These are phyloP conservation scores for Lactarius quietus DNA, from an alignment of 768 basidiomycete species.

Conservation along the genomic window DNA sequence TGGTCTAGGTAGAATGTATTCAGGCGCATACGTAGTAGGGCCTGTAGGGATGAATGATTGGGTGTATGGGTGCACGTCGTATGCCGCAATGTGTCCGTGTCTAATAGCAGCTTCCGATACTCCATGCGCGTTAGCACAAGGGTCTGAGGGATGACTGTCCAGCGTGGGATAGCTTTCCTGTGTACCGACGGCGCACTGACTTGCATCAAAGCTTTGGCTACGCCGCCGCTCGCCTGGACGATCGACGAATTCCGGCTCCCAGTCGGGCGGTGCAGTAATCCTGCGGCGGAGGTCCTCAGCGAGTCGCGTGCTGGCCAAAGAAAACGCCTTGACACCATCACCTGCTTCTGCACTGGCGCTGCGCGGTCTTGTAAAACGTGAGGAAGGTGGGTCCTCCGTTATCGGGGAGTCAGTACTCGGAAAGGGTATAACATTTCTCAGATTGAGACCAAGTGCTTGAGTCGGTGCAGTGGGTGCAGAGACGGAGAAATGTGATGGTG, in stretches of 20 bases:
- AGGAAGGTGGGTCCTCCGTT: background rate
- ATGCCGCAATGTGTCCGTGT: constrained; percentile 7
- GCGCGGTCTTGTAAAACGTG: constrained; percentile 20
- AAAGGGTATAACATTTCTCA: constrained; percentile 22
- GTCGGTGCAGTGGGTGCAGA: constrained; percentile 5
- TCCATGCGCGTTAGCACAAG: constrained; percentile 3
- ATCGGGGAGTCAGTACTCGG: constrained; percentile 12
- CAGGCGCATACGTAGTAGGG: constrained; percentile 18
- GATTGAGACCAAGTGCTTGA: constrained; percentile 2
- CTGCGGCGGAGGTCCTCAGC: constrained; percentile 24
- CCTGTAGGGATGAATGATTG: constrained; percentile 23
- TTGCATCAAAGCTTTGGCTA: constrained; percentile 24
- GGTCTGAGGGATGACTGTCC: background rate
- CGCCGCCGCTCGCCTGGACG: constrained; percentile 24
- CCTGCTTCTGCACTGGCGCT: constrained; percentile 27
- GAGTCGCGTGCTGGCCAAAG: constrained; percentile 19
- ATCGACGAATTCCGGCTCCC: constrained; percentile 17
- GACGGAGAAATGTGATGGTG: constrained; percentile 1
- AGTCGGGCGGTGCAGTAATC: constrained; percentile 18
- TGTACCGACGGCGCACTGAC: constrained; percentile 5
- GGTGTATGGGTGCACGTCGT: constrained; percentile 9
- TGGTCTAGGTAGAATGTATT: constrained; percentile 21
- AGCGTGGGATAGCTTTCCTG: constrained; percentile 2
- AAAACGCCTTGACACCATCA: constrained; percentile 27
- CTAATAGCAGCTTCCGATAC: constrained; percentile 3